Evolutionary conservation across 441 rosid genomes (phyloP).

Genomic region (Metrosideros polymorpha): DNA sequence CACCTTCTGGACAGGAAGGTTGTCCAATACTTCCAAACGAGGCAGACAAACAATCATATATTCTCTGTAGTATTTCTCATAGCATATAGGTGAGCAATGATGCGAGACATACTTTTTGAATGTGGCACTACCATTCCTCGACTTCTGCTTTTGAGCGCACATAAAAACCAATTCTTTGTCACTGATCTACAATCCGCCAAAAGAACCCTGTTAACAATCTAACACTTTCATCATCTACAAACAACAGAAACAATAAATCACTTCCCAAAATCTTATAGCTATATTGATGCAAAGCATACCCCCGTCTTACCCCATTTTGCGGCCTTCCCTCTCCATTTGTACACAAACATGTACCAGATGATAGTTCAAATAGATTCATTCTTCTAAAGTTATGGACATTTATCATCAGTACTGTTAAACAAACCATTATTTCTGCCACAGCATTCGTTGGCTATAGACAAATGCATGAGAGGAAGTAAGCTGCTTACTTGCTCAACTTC

Average conservation of each 20-base stretch:
- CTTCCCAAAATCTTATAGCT: background rate
- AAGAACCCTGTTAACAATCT: constrained; percentile 12
- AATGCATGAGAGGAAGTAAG: background rate
- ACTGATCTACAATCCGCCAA: constrained; percentile 17
- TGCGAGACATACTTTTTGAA: constrained; percentile 23
- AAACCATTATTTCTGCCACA: background rate
- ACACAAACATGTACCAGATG: background rate
- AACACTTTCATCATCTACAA: constrained; percentile 1
- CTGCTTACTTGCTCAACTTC: constrained; percentile 5
- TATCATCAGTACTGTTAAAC: constrained; percentile 2
- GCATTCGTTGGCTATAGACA: background rate
- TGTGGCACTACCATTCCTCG: background rate
- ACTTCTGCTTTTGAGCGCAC: constrained; percentile 2
- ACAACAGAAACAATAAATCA: background rate
- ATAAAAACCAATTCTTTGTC: background rate
- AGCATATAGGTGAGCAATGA: constrained; percentile 44
- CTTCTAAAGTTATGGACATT: constrained; percentile 12
- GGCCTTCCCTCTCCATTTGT: background rate
- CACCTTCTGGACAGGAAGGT: constrained; percentile 12
- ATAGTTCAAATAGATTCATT: background rate
- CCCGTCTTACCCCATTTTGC: constrained; percentile 6
- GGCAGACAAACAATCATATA: constrained; percentile 30
- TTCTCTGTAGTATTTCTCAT: constrained; percentile 34
- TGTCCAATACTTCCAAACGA: constrained; percentile 26
- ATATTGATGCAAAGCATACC: background rate